A percentile compares a stretch with the other conserved stretches of the same genome.
Conservation (phyloP, 805 yeast species). For the Candida germanica region DNA sequence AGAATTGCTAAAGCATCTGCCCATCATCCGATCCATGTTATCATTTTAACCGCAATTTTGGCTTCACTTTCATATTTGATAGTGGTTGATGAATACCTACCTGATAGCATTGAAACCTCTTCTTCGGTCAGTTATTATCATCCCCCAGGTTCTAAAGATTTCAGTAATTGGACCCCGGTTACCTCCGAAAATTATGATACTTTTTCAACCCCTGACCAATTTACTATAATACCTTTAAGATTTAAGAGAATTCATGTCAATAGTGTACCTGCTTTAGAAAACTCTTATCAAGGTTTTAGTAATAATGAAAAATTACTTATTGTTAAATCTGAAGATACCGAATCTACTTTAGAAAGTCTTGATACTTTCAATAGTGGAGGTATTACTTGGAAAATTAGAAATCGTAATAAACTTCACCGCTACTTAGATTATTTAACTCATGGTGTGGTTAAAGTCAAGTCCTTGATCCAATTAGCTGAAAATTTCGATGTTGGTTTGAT, state of each 20-base stretch:
- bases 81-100: constrained; percentile 63
- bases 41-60: constrained; percentile 64
- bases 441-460: constrained; percentile 37
- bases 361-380: constrained; percentile 37
- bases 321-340: constrained; percentile 27
- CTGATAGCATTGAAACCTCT: constrained; percentile 35
- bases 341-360: constrained; percentile 19
- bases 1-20: constrained; percentile 59
- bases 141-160: constrained; percentile 32
- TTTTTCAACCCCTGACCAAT: constrained; percentile 44
- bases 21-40: constrained; percentile 81
- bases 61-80: constrained; percentile 82
- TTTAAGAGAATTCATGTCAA: constrained; percentile 47
- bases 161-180: constrained; percentile 47
- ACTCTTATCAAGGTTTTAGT: constrained; percentile 38
- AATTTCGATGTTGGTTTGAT: constrained; percentile 80
- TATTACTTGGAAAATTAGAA: constrained; percentile 60
- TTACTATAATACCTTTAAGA: constrained; percentile 52
- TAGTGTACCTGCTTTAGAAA: constrained; percentile 40
- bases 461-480: constrained; percentile 67
- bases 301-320: constrained; percentile 44
- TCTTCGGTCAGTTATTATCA: constrained; percentile 28
- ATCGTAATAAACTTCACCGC: constrained; percentile 52
- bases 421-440: constrained; percentile 51
- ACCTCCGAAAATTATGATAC: constrained; percentile 32